These are phyloP conservation scores for Penicillium sp. DNA, from an alignment of 2,329 filamentous ascomycete genomes.

Conservation along the genomic window DNA sequence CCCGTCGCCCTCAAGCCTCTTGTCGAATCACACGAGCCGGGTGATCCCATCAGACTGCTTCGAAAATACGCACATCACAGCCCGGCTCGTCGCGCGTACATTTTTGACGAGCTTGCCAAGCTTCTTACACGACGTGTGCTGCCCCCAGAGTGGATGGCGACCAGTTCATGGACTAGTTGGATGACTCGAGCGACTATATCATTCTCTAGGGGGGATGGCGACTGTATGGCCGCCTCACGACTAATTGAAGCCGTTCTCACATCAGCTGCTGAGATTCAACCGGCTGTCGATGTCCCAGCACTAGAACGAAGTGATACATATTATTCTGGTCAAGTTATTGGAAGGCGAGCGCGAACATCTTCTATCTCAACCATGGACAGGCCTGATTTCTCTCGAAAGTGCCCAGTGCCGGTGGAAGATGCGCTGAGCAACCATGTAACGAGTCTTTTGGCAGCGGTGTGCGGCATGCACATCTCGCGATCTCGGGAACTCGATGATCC, in stretches of 20 bases:
- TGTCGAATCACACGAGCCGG: slow-evolving; percentile 20
- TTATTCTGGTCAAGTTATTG: slow-evolving; percentile 2
- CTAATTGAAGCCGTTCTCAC: slow-evolving; percentile 40
- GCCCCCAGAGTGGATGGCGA: slow-evolving; percentile 48
- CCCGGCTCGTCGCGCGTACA: slow-evolving; percentile 31
- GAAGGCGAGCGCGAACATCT: slow-evolving; percentile 27
- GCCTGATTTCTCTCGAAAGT: slow-evolving; percentile 21
- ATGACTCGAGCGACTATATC: slow-evolving; percentile 44
- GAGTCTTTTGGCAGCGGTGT: slow-evolving; percentile 42
- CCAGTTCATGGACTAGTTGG: slow-evolving; percentile 41
- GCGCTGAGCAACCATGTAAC: slow-evolving; percentile 42
- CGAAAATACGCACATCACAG: slow-evolving; percentile 33
- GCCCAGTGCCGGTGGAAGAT: slow-evolving; percentile 41
- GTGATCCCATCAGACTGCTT: slow-evolving; percentile 38
- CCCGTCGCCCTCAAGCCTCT: slow-evolving; percentile 34
- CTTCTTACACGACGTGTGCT: slow-evolving; percentile 39
- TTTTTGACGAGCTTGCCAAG: slow-evolving; percentile 41
- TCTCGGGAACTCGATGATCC: slow-evolving; percentile 25
- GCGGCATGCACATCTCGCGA: slow-evolving; percentile 43
- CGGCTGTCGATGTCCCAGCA: background rate
- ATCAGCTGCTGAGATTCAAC: slow-evolving; percentile 32
- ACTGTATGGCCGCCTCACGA: slow-evolving; percentile 37
- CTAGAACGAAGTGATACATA: background rate
- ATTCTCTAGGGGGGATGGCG: slow-evolving; percentile 39
- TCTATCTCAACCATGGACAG: slow-evolving; percentile 10